Base-by-base conservation (phyloP, 306 rosid species). In the Betula pendula region DNA sequence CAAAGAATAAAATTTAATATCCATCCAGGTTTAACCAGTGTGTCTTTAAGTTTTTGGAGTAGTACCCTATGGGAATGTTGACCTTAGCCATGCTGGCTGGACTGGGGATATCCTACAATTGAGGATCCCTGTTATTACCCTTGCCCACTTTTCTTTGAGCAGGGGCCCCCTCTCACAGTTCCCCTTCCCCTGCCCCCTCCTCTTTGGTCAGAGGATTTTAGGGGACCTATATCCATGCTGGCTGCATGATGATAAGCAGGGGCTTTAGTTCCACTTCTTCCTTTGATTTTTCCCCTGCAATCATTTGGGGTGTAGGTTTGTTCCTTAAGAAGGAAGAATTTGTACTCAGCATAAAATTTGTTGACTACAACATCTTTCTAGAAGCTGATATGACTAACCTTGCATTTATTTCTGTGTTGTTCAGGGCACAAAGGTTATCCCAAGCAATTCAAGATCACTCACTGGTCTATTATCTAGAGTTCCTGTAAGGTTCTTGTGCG, bases 361-460 rank as follows among this genome's bases (percentile, higher is more conserved):
- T 69, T 45, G 2, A 69, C 40, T 69, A 40, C 55, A 20, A 27
- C 8, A 44, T 29, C 13, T 31, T 13, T 13, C 9, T 8, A 19
- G 47, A 65, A 1, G 70, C 8, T 65, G 22, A 35, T 33, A 9
- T 62, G 9, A 65, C 8, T 44, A 51, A 62, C 22, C 69, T 70
- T 75, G 20, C 70, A 68, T 81, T 71, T 65, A 22, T 63, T 35
- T 80, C 70, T 81, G 74, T 66, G 44, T 16, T 48, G 38, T 85
- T 78, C 97, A 92, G 97, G 99, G 97, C 77, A 83, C 97, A 0
- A 96, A 92, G 82, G 90, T 83, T 15, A 91, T 95, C 27, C 85
- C 97, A 33, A 89, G 85, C 90, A 95, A 92, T 90, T 89, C 99
- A 71, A 89, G 99, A 83, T 95, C 97, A 56, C 97, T 92, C 86